Evolutionary conservation across 2,329 filamentous ascomycete species (phyloP), one percentile per base, ranked within the genome.

Genomic region (Alternaria triticina): DNA sequence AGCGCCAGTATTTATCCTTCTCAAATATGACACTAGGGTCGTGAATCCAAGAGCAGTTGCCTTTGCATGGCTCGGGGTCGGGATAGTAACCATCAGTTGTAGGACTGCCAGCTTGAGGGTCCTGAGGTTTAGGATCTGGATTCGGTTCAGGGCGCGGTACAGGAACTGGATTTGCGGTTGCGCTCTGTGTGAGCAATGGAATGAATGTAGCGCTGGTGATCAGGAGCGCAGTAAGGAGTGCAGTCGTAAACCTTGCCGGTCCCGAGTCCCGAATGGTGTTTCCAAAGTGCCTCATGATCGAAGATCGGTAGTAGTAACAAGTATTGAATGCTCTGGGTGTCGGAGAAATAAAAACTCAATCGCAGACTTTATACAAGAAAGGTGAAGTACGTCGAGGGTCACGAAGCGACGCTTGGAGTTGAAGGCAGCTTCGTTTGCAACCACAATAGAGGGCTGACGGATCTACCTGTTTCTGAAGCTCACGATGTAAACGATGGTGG

Each of bases 1-100:
- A 86, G 6, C 83, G 81, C 70, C 82, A 86, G 67, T 85, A 86
- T 1, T 64, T 80, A 1, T 80, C 79, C 59, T 85, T 81, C 57
- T 83, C 79, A 10, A 75, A 76, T 64, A 84, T 81, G 28, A 86
- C 67, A 7, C 76, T 74, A 1, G 84, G 84, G 59, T 86, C 84
- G 54, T 85, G 83, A 2, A 81, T 73, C 59, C 79, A 78, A 13
- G 70, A 74, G 66, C 79, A 82, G 33, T 73, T 73, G 7, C 82
- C 82, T 5, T 68, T 67, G 68, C 80, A 82, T 15, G 67, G 54
- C n/a, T 77, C 70, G n/a, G 81, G 80, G 27, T 77, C 70, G 22
- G 79, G 69, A 30, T 69, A 73, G 12, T 57, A 15, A 25, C 63
- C 55, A 40, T 61, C 55, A 20, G 28, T 15, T 6, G 40, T 15